phyloP scores from a whole-genome alignment of 2,329 filamentous ascomycete genomes.

The Pestalotiopsis sp. region DNA sequence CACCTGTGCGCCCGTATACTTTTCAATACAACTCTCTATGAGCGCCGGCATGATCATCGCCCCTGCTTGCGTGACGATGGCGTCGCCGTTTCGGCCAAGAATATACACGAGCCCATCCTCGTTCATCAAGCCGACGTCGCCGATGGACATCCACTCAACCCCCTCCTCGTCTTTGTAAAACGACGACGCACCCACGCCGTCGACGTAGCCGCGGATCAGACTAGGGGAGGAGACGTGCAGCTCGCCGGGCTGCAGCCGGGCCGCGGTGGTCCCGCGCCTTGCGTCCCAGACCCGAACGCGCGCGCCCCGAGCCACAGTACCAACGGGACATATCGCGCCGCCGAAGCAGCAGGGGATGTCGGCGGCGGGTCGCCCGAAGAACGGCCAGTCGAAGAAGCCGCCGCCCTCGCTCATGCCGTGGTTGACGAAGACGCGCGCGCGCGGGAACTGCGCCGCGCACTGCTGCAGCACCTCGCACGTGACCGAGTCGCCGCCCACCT shows the following conservation, averaged over 20 bases:
- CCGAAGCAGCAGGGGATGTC: slow-evolving; percentile 14
- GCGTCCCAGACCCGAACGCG: background rate
- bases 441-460: slow-evolving; percentile 16
- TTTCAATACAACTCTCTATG: slow-evolving; percentile 15
- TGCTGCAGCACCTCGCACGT: slow-evolving; percentile 15
- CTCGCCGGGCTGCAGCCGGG: background rate
- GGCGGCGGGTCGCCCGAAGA: background rate
- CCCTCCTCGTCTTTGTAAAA: background rate
- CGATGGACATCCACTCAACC: slow-evolving; percentile 15
- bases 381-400: slow-evolving; percentile 18
- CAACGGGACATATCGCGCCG: background rate
- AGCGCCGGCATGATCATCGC: slow-evolving; percentile 15
- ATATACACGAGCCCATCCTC: slow-evolving; percentile 16
- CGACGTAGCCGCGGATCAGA: background rate
- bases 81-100: slow-evolving; percentile 12
- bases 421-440: slow-evolving; percentile 16
- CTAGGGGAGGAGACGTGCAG: background rate
- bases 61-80: slow-evolving; percentile 9
- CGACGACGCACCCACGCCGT: background rate
- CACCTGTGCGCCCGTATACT: slow-evolving; percentile 14
- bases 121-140: slow-evolving; percentile 14
- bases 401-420: slow-evolving; percentile 19
- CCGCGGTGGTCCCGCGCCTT: background rate
- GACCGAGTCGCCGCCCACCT: slow-evolving; percentile 19
- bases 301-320: background rate